phyloP scores from a whole-genome alignment of 192 early-diverging fungal species.

The Entophlyctis luteolus region DNA sequence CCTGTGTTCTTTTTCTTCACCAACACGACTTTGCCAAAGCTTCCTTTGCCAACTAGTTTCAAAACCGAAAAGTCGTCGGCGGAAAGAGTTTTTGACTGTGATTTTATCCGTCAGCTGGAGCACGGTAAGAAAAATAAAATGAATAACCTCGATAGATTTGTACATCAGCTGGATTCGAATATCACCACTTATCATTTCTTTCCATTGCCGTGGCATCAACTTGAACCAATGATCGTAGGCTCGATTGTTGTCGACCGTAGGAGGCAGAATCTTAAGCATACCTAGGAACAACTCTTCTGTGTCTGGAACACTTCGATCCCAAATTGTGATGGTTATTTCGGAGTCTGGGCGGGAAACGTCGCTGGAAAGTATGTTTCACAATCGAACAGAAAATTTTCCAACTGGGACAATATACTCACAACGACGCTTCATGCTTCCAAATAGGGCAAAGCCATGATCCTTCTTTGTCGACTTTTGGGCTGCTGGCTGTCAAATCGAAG shows the following conservation, averaged over 20 bases:
- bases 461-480: background rate
- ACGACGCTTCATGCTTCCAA: slow-evolving; percentile 56
- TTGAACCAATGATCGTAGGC: slow-evolving; percentile 55
- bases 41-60: slow-evolving; percentile 70
- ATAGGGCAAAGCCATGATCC: slow-evolving; percentile 31
- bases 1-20: slow-evolving; percentile 74
- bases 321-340: slow-evolving; percentile 51
- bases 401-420: slow-evolving; percentile 36
- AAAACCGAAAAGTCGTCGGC: slow-evolving; percentile 69
- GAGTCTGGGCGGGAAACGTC: slow-evolving; percentile 45
- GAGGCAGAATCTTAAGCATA: slow-evolving; percentile 44
- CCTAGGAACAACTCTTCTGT: slow-evolving; percentile 46
- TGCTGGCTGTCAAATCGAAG: background rate
- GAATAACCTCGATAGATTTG: slow-evolving; percentile 34
- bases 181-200: slow-evolving; percentile 47
- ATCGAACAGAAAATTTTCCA: slow-evolving; percentile 1
- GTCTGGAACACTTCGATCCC: slow-evolving; percentile 35
- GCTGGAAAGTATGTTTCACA: slow-evolving; percentile 33
- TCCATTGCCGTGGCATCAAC: slow-evolving; percentile 39
- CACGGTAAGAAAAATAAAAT: background rate
- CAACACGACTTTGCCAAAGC: slow-evolving; percentile 78
- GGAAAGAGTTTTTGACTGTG: slow-evolving; percentile 37
- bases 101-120: background rate
- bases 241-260: slow-evolving; percentile 44
- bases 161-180: slow-evolving; percentile 53